These are phyloP conservation scores for Pseudopyrenochaeta lycopersici DNA, from an alignment of 2,329 filamentous ascomycete genomes.

Conservation along the genomic window DNA sequence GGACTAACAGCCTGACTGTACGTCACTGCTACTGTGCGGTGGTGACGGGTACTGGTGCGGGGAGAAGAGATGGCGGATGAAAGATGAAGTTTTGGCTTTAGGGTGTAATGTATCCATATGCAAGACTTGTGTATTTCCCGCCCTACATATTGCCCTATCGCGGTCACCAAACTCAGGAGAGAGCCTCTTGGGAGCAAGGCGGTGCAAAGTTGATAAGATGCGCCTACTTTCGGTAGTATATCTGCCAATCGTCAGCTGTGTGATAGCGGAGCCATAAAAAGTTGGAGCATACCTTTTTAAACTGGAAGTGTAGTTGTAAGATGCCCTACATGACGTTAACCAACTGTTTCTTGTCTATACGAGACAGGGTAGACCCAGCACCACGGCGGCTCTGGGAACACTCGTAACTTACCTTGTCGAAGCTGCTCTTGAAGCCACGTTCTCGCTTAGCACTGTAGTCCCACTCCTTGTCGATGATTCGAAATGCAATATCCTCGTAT, in stretches of 20 bases:
- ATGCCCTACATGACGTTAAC: slow-evolving; percentile 73
- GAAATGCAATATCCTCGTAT: slow-evolving; percentile 96
- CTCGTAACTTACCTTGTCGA: slow-evolving; percentile 83
- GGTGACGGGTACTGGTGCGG: slow-evolving; percentile 7
- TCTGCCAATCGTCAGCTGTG: slow-evolving; percentile 44
- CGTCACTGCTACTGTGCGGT: slow-evolving; percentile 18
- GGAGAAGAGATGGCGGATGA: slow-evolving; percentile 1
- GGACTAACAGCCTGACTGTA: slow-evolving; percentile 7
- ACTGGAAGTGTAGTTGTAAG: slow-evolving; percentile 95
- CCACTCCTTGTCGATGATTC: slow-evolving; percentile 98
- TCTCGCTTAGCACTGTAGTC: slow-evolving; percentile 97
- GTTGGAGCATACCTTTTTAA: slow-evolving; percentile 80
- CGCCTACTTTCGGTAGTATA: slow-evolving; percentile 58
- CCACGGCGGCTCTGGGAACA: slow-evolving; percentile 1
- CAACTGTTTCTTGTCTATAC: slow-evolving; percentile 4
- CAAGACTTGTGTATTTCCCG: slow-evolving; percentile 6
- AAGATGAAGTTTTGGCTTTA: not conserved
- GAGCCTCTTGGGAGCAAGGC: too few relatives aligned
- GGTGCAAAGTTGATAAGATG: slow-evolving; percentile 4
- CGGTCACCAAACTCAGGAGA: not conserved
- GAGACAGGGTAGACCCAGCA: too few relatives aligned
- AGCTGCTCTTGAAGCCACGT: slow-evolving; percentile 93
- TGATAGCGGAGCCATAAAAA: not conserved
- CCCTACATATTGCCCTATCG: slow-evolving; percentile 4
- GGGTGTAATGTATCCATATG: slow-evolving; percentile 5